Base-by-base conservation (phyloP, 257 asterid species). In the Petunia secreta region DNA sequence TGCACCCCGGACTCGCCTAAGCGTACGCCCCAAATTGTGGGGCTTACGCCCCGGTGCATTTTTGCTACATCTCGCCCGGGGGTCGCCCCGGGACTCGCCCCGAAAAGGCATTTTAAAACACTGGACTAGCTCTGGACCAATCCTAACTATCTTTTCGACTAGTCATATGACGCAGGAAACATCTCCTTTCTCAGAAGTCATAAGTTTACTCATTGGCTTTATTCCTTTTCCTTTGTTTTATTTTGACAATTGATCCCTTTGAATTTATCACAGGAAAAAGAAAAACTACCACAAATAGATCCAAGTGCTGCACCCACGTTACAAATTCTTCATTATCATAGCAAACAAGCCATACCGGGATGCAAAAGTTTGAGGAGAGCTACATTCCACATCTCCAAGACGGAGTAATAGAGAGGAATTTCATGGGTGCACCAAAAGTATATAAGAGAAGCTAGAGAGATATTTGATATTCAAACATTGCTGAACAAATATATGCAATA, bases 301-400 rank as follows among this genome's bases (percentile, higher is more conserved):
- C 46, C 58, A 44, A 25, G 76, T 16, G 10, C 15, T 44, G 53
- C 75, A 66, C 14, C 73, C 73, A 66, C 10, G 13, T 52, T 52
- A 52, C 14, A 52, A 52, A 14, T 52, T 52, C 55, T 52, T 52
- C 55, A 52, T 14, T 52, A 52, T 52, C 55, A 9, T 52, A 52
- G 15, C 55, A 52, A 52, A 52, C 55, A 52, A 9, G 55, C 14
- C 55, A 52, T 50, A 52, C 55, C 8, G 55, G 15, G 55, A 52
- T 52, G 55, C 10, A 52, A 52, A 36, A 36, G 68, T 63, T 63
- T 63, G 68, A 2, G n/a, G 6, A 40, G 53, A 41, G 76, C 76
- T 44, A 39, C 58, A 69, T 46, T 46, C 41, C 76, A 60, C 65
- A 69, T 69, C 58, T 46, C 76, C 58, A 46, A 46, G 76, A 63